Evolutionary conservation across 805 yeast genomes (phyloP).

Genomic region (Metschnikowia kofuensis): DNA sequence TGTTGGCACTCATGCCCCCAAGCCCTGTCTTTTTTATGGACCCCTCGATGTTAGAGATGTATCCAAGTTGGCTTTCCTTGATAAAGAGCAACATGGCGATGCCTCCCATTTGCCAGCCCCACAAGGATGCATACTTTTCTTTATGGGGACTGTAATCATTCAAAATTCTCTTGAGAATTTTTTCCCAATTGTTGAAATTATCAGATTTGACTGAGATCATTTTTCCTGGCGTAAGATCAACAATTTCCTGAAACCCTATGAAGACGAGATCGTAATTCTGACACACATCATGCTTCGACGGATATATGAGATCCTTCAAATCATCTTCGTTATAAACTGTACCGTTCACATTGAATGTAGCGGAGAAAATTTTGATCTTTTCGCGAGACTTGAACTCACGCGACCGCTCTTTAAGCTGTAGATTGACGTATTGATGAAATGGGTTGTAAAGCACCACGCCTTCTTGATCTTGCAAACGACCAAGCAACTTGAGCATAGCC

Average conservation of each 20-base stretch:
- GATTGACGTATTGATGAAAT: constrained; percentile 49
- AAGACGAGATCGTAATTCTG: constrained; percentile 64
- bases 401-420: constrained; percentile 38
- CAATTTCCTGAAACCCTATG: constrained; percentile 84
- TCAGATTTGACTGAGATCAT: constrained; percentile 74
- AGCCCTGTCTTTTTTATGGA: constrained; percentile 86
- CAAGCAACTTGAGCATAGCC: constrained; percentile 48
- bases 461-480: constrained; percentile 45
- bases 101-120: constrained; percentile 87
- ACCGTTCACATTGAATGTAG: constrained; percentile 58
- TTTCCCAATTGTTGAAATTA: constrained; percentile 63
- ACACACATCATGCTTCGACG: constrained; percentile 29
- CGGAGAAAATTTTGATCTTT: constrained; percentile 44
- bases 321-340: constrained; percentile 38
- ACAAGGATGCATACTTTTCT: constrained; percentile 53
- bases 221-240: constrained; percentile 79
- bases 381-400: constrained; percentile 39
- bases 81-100: constrained; percentile 68
- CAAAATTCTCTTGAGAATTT: constrained; percentile 49
- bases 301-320: constrained; percentile 45
- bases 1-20: constrained; percentile 83
- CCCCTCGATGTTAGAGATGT: constrained; percentile 63
- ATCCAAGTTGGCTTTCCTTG: constrained; percentile 47
- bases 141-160: constrained; percentile 30
- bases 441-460: constrained; percentile 48